These are phyloP conservation scores for Fraxinus angustifolia DNA, from an alignment of 305 asterid genomes.

Conservation along the genomic window DNA sequence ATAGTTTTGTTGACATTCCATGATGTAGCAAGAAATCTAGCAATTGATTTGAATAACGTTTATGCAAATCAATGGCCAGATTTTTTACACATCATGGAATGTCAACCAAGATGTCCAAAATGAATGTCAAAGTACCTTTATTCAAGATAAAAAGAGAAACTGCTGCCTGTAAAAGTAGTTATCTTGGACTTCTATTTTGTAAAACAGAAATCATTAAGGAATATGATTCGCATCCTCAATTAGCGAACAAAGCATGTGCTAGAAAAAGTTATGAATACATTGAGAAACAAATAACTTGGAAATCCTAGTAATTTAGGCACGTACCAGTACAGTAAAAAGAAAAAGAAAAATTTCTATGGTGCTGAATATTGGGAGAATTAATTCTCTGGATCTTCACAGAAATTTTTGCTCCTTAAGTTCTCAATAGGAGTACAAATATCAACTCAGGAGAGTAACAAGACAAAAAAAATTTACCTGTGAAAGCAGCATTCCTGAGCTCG, in stretches of 20 bases:
- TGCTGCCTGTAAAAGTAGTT: not conserved
- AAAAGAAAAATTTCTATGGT: not conserved
- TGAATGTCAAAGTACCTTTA: too few relatives aligned
- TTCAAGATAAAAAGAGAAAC: not conserved
- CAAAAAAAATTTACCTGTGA: slow-evolving; percentile 15
- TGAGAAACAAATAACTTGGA: not conserved
- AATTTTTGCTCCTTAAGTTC: not conserved
- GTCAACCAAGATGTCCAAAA: too few relatives aligned
- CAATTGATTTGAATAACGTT: too few relatives aligned
- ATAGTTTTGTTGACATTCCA: too few relatives aligned
- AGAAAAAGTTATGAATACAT: not conserved
- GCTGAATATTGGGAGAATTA: too few relatives aligned
- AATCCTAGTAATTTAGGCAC: not conserved
- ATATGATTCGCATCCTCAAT: not conserved
- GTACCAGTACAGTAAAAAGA: not conserved
- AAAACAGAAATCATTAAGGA: not conserved
- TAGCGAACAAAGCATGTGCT: not conserved
- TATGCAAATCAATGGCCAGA: too few relatives aligned
- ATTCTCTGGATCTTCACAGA: not conserved
- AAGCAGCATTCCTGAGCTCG: slow-evolving; percentile 4
- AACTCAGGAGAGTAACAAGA: not conserved
- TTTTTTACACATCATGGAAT: too few relatives aligned
- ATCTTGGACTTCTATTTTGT: not conserved
- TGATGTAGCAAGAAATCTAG: too few relatives aligned
- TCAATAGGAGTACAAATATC: not conserved